Evolutionary conservation across 2,329 filamentous ascomycete genomes (phyloP), one percentile per base, ranked within the genome.

Genomic region (Xylariales sp.): DNA sequence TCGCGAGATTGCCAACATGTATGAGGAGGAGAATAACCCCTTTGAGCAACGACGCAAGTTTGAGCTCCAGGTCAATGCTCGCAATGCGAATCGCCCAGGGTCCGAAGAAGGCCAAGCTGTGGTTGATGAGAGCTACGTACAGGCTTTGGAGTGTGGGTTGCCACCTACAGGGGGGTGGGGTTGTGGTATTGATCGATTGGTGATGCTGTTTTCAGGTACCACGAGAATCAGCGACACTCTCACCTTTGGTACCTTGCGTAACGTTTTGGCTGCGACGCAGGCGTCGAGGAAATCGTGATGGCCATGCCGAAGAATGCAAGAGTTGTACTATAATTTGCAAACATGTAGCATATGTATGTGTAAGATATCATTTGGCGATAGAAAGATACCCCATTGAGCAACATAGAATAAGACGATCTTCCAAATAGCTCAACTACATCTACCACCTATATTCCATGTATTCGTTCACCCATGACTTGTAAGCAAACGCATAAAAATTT

Each of bases 81-180:
- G 59, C 15, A 54, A 53, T 5, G 65, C 65, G 40, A 66, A 62
- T 2, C 68, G 70, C 2, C 69, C 67, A 13, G 67, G 65, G 24
- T 70, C 54, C 12, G 66, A 75, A 32, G 62, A 65, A 43, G 50
- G 66, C 42, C 51, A 73, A 51, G 53, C 74, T 59, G 52, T 60
- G 33, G 57, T 83, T 8, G 89, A 96, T 53, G 85, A 94, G 64
- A 85, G 78, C 52, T 98, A 95, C 54, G 67, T 96, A 32, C 77
- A 83, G 49, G 88, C 87, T 4, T 63, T 98, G 35, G 88, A 95
- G 59, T 88, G 87, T 65, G 93, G 88, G 0, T 66, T 98, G 42
- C 93, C 93, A n/a, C 88, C 93, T 1, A 98, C 93, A 0, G 93
- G 91, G 0, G 93, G 93, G 5, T 98, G 93, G 93, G 93, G 93